These are phyloP conservation scores for Suhomyces chickasaworum DNA, from an alignment of 1,139 yeast species.

Conservation along the genomic window DNA sequence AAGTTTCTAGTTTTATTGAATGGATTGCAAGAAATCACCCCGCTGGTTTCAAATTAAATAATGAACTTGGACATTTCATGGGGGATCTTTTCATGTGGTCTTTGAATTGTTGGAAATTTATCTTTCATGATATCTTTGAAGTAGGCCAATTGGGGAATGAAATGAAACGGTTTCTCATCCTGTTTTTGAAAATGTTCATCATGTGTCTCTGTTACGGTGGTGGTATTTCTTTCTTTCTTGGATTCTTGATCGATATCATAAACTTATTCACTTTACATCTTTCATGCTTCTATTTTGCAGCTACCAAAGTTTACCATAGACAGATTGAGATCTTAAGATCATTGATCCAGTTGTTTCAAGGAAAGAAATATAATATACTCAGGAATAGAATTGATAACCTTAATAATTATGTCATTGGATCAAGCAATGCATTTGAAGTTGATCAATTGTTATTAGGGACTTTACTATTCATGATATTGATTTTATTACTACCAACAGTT, in stretches of 20 bases:
- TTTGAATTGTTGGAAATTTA: slow-evolving; percentile 62
- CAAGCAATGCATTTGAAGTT: slow-evolving; percentile 58
- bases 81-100: slow-evolving; percentile 91
- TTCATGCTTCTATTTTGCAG: slow-evolving; percentile 72
- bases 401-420: slow-evolving; percentile 51
- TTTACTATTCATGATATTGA: slow-evolving; percentile 74
- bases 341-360: slow-evolving; percentile 82
- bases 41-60: slow-evolving; percentile 90
- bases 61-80: slow-evolving; percentile 79
- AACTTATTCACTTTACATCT: slow-evolving; percentile 71
- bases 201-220: slow-evolving; percentile 45
- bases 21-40: slow-evolving; percentile 86
- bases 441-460: slow-evolving; percentile 91
- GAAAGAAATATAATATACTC: slow-evolving; percentile 82
- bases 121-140: slow-evolving; percentile 18
- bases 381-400: slow-evolving; percentile 77
- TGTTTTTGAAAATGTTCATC: slow-evolving; percentile 13
- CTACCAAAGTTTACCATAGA: slow-evolving; percentile 77
- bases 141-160: slow-evolving; percentile 7
- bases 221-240: slow-evolving; percentile 71
- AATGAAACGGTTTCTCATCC: slow-evolving; percentile 1
- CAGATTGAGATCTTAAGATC: slow-evolving; percentile 71
- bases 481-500: slow-evolving; percentile 83
- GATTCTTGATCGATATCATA: slow-evolving; percentile 65
- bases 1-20: slow-evolving; percentile 51